These are phyloP conservation scores for Mycena alexandri DNA, from an alignment of 768 basidiomycete species.

Conservation along the genomic window DNA sequence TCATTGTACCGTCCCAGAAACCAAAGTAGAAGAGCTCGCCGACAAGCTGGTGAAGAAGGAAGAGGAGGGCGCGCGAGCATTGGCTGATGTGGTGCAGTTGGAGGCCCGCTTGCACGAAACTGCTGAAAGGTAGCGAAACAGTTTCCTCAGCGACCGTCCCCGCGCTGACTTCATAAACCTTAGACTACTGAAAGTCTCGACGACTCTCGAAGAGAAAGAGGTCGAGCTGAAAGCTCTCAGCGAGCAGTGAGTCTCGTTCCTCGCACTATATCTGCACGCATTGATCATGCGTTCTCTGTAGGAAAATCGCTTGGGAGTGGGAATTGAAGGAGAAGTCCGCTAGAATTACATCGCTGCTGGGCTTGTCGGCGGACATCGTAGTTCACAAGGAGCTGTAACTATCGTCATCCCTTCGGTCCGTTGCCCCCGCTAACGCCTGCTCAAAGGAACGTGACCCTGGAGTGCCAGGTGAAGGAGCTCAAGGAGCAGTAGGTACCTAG, in stretches of 20 bases:
- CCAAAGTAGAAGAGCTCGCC: conserved; percentile 34
- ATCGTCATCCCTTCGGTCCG: background rate
- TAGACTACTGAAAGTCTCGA: conserved; percentile 20
- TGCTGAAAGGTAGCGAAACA: conserved; percentile 28
- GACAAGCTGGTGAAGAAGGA: conserved; percentile 37
- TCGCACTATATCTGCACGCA: background rate
- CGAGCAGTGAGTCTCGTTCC: conserved; percentile 6
- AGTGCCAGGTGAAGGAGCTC: conserved; percentile 26
- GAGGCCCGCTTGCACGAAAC: conserved; percentile 36
- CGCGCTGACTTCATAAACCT: background rate
- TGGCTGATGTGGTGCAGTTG: conserved; percentile 30
- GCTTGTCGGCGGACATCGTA: conserved; percentile 3
- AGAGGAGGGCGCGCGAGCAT: conserved; percentile 30
- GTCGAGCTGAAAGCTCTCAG: conserved; percentile 20
- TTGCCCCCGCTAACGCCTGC: background rate
- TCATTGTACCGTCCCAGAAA: conserved; percentile 23
- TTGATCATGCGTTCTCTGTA: background rate
- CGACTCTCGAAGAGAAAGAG: conserved; percentile 24
- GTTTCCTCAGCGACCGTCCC: background rate
- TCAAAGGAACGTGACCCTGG: conserved; percentile 25
- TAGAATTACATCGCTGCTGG: conserved; percentile 24
- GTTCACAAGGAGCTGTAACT: conserved; percentile 23
- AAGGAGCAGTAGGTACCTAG: conserved; percentile 21
- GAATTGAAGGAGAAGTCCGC: conserved; percentile 30
- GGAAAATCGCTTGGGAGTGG: conserved; percentile 33